Evolutionary conservation across 768 basidiomycete species (phyloP).

Genomic region (Hortiboletus campestris): DNA sequence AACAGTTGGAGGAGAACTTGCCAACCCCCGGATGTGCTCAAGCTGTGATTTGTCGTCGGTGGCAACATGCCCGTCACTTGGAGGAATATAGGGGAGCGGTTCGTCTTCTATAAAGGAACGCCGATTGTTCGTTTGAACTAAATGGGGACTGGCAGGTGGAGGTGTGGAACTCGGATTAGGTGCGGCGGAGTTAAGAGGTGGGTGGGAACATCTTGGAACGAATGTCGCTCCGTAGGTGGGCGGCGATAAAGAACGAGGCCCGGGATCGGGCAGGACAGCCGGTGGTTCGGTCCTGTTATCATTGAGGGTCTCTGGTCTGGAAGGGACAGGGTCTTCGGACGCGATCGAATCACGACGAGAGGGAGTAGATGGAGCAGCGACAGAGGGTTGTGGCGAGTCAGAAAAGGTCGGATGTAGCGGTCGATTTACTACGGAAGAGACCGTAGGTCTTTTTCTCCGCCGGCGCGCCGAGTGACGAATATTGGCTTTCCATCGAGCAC

Average conservation of each 20-base stretch:
- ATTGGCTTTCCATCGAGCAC: slow-evolving; percentile 67
- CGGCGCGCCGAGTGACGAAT: slow-evolving; percentile 60
- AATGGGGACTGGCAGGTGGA: slow-evolving; percentile 11
- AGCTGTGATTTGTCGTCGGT: slow-evolving; percentile 64
- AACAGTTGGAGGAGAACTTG: slow-evolving; percentile 48
- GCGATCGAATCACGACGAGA: slow-evolving; percentile 32
- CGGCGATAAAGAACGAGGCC: slow-evolving; percentile 31
- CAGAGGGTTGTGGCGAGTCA: slow-evolving; percentile 10
- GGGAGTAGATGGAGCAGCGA: slow-evolving; percentile 7
- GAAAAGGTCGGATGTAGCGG: slow-evolving; percentile 20
- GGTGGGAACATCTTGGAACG: slow-evolving; percentile 12
- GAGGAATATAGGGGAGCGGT: slow-evolving; percentile 29
- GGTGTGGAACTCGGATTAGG: slow-evolving; percentile 5
- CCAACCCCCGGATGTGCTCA: slow-evolving; percentile 49
- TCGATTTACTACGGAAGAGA: slow-evolving; percentile 4
- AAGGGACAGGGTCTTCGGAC: slow-evolving; percentile 6
- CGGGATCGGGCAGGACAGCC: background rate
- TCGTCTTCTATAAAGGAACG: slow-evolving; percentile 13
- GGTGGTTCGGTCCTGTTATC: slow-evolving; percentile 1
- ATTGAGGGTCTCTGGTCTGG: background rate
- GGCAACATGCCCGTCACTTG: slow-evolving; percentile 55
- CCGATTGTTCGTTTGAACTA: slow-evolving; percentile 2
- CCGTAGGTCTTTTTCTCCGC: slow-evolving; percentile 36
- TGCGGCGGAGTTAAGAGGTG: slow-evolving; percentile 1
- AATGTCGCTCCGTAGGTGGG: slow-evolving; percentile 46